Conservation (phyloP, 768 basidiomycete species). For the Pleurotus tuber-regium region DNA sequence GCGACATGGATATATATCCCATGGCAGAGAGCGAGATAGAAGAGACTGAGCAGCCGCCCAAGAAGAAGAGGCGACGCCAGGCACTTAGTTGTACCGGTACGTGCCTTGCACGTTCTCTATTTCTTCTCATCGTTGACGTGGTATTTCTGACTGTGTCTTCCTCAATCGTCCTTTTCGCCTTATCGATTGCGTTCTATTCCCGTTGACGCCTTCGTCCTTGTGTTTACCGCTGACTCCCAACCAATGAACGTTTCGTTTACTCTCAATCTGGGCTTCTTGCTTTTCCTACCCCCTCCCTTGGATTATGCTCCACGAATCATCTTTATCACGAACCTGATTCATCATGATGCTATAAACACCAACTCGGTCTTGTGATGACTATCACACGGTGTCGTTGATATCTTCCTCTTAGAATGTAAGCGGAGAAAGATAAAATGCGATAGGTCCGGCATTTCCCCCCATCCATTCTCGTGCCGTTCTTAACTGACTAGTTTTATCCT, state of each 20-base stretch:
- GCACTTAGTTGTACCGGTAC: slow-evolving; percentile 84
- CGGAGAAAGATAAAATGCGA: slow-evolving; percentile 87
- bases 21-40: slow-evolving; percentile 57
- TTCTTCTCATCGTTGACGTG: slow-evolving; percentile 22
- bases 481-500: slow-evolving; percentile 14
- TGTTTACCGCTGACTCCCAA: not conserved
- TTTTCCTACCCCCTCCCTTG: slow-evolving; percentile 3
- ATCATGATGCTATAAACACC: slow-evolving; percentile 11
- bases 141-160: slow-evolving; percentile 13
- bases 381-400: slow-evolving; percentile 27
- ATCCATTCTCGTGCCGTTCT: not conserved
- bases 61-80: slow-evolving; percentile 82
- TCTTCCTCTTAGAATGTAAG: slow-evolving; percentile 63
- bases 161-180: slow-evolving; percentile 16
- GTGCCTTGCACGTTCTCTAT: slow-evolving; percentile 25
- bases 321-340: slow-evolving; percentile 4
- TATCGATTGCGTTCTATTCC: slow-evolving; percentile 21
- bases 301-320: not conserved
- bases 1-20: slow-evolving; percentile 30
- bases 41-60: slow-evolving; percentile 56
- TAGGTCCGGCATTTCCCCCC: slow-evolving; percentile 44
- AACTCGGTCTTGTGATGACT: slow-evolving; percentile 25
- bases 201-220: slow-evolving; percentile 5
- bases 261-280: slow-evolving; percentile 19
- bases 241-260: slow-evolving; percentile 8